Evolutionary conservation across 2,329 filamentous ascomycete genomes (phyloP), one percentile per base, ranked within the genome.

Genomic region (Rhinocladiella mackenziei): DNA sequence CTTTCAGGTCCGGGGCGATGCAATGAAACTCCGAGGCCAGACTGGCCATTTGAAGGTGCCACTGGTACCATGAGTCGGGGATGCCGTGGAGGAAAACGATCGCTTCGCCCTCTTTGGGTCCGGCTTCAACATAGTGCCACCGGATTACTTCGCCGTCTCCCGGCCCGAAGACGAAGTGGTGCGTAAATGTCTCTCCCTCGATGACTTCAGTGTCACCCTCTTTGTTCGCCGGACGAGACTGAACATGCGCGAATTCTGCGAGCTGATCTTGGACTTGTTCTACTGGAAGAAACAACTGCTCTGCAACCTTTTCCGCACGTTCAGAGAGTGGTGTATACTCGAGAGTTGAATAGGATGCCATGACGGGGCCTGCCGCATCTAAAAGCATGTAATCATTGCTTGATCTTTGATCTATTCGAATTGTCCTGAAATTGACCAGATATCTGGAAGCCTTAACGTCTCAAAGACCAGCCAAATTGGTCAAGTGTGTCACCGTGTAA

Each of bases 21-120:
- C 45, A 49, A 1, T 37, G 41, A 14, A 29, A 41, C 3, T 14
- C 37, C 2, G 15, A 25, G 20, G 45, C 23, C 10, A 49, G n/a
- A 2, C 3, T 19, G 11, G 35, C 35, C 45, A 49, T 44, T 28
- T 49, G 45, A 4, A 20, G 28, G 19, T 49, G 45, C 45, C 45
- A 49, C n/a, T 44, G 40, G 25, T 40, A 49, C 45, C 45, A 49
- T 1, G 45, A 29, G 15, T 44, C 40, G 2, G 45, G 45, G 8
- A 49, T 49, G 5, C 45, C 45, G 14, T 49, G 45, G 1, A 49
- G 40, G 22, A 49, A 49, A 9, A 49, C 45, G 14, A 49, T 20
- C 10, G 22, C 30, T 14, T 49, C 45, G 5, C 45, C 45, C 8
- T 32, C 29, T 4, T 9, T 7, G 6, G 45, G 40, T 3, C 45